phyloP scores from a whole-genome alignment of 1,284 basidiomycete genomes.

The Cutaneotrichosporon daszewskae region DNA sequence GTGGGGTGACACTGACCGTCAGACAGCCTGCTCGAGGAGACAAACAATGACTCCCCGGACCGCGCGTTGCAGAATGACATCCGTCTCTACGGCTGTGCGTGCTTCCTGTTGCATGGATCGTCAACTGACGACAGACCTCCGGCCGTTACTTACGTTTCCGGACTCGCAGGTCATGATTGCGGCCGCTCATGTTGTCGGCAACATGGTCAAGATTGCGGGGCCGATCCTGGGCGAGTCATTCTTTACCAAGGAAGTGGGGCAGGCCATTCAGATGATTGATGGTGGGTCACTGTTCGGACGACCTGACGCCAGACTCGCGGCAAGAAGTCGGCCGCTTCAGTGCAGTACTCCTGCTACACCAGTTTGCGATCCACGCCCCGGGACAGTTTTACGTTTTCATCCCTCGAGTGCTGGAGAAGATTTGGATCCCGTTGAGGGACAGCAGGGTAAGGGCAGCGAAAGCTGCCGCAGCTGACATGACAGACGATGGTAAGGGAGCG shows the following conservation, averaged over 20 bases:
- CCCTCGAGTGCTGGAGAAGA: conserved; percentile 78
- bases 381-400: conserved; percentile 82
- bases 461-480: conserved; percentile 2
- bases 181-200: conserved; percentile 42
- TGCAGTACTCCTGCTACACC: conserved; percentile 69
- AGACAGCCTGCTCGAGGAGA: conserved; percentile 40
- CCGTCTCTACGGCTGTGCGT: conserved; percentile 44
- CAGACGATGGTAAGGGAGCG: conserved; percentile 71
- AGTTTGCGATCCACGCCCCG: conserved; percentile 79
- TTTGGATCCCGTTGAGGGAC: conserved; percentile 81
- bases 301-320: conserved; percentile 29
- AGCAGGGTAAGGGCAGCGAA: conserved; percentile 55
- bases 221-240: conserved; percentile 43
- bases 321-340: conserved; percentile 46
- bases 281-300: conserved; percentile 23
- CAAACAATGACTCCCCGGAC: conserved; percentile 44
- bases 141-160: conserved; percentile 41
- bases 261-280: conserved; percentile 42
- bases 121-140: conserved; percentile 28
- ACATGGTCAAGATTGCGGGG: conserved; percentile 45
- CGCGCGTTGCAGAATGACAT: conserved; percentile 41
- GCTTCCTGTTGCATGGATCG: neutral
- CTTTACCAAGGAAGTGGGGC: conserved; percentile 45
- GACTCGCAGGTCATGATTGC: conserved; percentile 47
- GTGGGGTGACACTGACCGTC: neutral